Conservation (phyloP, 2,329 filamentous ascomycete genomes). For the Xylaria sp. region DNA sequence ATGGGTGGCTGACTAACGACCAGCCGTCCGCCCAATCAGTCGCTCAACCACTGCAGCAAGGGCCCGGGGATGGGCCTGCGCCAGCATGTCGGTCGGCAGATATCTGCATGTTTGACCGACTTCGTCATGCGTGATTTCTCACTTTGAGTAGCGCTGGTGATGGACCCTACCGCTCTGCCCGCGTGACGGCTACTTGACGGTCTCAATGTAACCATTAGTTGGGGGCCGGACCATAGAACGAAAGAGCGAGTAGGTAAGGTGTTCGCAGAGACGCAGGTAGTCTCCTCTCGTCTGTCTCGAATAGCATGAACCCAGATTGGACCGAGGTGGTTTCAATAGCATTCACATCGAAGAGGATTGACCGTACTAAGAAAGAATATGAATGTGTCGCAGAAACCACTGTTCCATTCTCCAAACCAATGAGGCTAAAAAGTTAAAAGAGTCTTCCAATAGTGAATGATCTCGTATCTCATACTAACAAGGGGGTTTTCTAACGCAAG, state of each 20-base stretch:
- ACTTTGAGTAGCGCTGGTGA: neutral
- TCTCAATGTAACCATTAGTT: neutral
- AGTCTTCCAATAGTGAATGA: too few species aligned
- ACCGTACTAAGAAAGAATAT: neutral
- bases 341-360: neutral
- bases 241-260: neutral
- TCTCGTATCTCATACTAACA: conserved; percentile 23
- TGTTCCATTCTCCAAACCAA: neutral
- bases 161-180: too few species aligned
- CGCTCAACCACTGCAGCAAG: neutral
- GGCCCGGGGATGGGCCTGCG: neutral
- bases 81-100: neutral
- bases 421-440: too few species aligned
- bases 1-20: conserved; percentile 10
- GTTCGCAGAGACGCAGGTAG: neutral
- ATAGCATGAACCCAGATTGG: too few species aligned
- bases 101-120: neutral
- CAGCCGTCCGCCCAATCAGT: neutral
- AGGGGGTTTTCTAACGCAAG: conserved; percentile 14
- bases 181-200: neutral
- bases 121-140: conserved; percentile 11
- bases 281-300: neutral
- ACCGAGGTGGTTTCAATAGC: neutral
- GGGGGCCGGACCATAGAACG: neutral
- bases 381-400: neutral